Evolutionary conservation across 164 flowering plant species (phyloP).

Genomic region (Warburgia ugandensis): DNA sequence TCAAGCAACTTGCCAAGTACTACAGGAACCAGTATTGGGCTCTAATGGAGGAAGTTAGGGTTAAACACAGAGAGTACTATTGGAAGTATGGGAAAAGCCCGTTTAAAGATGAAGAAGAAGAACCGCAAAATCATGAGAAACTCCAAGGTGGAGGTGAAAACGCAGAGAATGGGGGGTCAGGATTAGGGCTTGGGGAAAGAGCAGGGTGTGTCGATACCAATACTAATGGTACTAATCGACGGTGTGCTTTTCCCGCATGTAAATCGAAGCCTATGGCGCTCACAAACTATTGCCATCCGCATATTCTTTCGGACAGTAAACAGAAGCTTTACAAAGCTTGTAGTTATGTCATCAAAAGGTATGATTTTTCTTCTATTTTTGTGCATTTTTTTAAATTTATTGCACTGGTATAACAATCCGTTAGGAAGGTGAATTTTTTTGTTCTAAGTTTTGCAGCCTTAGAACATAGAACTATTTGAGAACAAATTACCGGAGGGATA

Average conservation of each 20-base stretch:
- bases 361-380: neutral
- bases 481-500: neutral
- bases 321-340: constrained; percentile 82
- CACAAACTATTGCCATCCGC: constrained; percentile 62
- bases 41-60: constrained; percentile 58
- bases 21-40: constrained; percentile 64
- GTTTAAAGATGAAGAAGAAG: constrained; percentile 35
- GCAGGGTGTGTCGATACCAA: constrained; percentile 9
- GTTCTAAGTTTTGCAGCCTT: neutral
- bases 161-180: neutral
- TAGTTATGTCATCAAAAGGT: constrained; percentile 56
- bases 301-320: constrained; percentile 55
- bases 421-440: neutral
- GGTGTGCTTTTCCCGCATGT: constrained; percentile 50
- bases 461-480: neutral
- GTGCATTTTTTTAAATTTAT: neutral
- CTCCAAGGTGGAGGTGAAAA: constrained; percentile 1
- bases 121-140: constrained; percentile 14
- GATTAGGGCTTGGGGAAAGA: constrained; percentile 11
- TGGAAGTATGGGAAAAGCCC: constrained; percentile 70
- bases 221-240: constrained; percentile 5
- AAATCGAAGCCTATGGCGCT: constrained; percentile 81
- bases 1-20: constrained; percentile 28
- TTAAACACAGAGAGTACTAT: constrained; percentile 46
- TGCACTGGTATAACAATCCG: neutral